Conservation (phyloP, 176 grass and related monocot genomes). For the Oryza officinalis region DNA sequence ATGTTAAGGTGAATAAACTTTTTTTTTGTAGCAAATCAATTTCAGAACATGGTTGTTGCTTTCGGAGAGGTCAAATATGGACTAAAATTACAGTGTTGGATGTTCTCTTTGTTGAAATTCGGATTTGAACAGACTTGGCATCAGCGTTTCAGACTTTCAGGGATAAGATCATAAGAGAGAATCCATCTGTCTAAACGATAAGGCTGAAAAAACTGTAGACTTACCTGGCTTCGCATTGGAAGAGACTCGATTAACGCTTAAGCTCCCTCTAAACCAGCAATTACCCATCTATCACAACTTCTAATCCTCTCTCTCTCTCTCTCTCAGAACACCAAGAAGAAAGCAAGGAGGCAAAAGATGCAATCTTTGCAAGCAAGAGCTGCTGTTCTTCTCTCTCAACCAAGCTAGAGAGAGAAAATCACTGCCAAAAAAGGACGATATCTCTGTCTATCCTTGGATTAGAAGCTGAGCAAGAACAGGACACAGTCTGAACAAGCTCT, state of each 20-base stretch:
- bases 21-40: neutral
- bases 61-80: neutral
- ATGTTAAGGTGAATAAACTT: neutral
- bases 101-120: neutral
- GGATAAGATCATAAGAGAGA: neutral
- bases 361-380: neutral
- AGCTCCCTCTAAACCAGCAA: conserved; percentile 45
- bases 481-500: neutral
- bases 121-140: conserved; percentile 10
- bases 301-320: neutral
- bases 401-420: neutral
- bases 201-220: conserved; percentile 12
- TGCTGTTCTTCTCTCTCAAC: neutral
- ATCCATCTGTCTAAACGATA: neutral
- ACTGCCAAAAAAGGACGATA: neutral
- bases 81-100: neutral
- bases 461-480: conserved; percentile 4
- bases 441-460: neutral
- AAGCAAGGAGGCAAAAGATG: neutral
- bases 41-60: neutral
- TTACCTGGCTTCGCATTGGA: conserved; percentile 69
- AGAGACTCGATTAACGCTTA: conserved; percentile 55
- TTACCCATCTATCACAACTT: conserved; percentile 55
- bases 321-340: neutral
- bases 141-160: neutral